A percentile compares a stretch with the other conserved stretches of the same genome.
Conservation (phyloP, 176 grass and related monocot genomes). For the Triticum dicoccoides region DNA sequence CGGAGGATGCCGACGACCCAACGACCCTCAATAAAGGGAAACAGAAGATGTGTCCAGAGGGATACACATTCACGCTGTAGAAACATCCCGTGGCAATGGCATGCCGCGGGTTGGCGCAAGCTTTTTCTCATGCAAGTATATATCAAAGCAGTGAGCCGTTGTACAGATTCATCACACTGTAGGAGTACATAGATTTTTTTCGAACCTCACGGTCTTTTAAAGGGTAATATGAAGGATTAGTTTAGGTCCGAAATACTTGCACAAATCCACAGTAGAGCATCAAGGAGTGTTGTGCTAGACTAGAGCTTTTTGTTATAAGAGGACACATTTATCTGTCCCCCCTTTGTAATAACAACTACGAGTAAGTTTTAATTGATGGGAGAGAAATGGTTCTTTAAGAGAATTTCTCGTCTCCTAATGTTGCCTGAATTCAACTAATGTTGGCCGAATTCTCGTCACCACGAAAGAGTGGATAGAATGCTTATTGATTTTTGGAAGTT, state of each 20-base stretch:
- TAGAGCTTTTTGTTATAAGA: background rate
- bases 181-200: background rate
- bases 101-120: too few species aligned
- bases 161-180: background rate
- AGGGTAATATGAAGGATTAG: background rate
- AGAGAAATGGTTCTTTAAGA: too few species aligned
- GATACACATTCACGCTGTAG: constrained; percentile 45
- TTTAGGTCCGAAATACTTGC: background rate
- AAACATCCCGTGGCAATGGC: background rate
- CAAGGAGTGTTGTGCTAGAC: background rate
- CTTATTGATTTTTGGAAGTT: too few species aligned
- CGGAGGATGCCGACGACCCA: constrained; percentile 29
- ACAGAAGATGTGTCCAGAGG: constrained; percentile 28
- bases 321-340: background rate
- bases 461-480: too few species aligned
- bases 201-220: background rate
- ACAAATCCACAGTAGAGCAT: background rate
- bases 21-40: constrained; percentile 22
- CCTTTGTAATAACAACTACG: background rate
- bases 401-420: too few species aligned
- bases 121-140: background rate
- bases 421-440: too few species aligned
- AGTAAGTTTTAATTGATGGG: too few species aligned
- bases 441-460: too few species aligned
- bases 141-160: background rate